These are phyloP conservation scores for Cymbomonas tetramitiformis DNA, from an alignment of 139 green algal species.

Conservation along the genomic window DNA sequence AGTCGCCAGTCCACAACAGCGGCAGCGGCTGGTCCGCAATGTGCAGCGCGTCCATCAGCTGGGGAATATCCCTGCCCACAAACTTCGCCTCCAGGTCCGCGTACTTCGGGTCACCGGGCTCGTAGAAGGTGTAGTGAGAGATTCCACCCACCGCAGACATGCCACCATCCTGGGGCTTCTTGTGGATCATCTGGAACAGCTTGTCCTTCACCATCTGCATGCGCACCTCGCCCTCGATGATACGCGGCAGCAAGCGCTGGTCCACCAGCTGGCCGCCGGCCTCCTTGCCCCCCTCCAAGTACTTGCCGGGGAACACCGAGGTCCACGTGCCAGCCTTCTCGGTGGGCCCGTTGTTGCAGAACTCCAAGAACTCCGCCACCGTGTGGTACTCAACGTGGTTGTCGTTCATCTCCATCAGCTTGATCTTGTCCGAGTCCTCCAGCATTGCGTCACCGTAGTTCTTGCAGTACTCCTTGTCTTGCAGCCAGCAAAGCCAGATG, in stretches of 20 bases:
- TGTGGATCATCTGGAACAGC: constrained; percentile 30
- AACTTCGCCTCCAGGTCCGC: not conserved
- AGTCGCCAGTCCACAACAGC: constrained; percentile 29
- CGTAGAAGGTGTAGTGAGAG: constrained; percentile 1
- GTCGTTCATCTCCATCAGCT: constrained; percentile 16
- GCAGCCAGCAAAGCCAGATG: constrained; percentile 24
- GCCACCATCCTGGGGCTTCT: constrained; percentile 28
- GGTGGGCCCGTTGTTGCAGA: constrained; percentile 17
- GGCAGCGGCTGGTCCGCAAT: constrained; percentile 4
- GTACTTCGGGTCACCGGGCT: not conserved
- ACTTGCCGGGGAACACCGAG: constrained; percentile 6
- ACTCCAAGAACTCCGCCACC: constrained; percentile 19
- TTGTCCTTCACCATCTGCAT: constrained; percentile 28
- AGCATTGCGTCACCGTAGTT: not conserved
- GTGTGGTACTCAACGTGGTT: constrained; percentile 18
- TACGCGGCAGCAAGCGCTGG: constrained; percentile 30
- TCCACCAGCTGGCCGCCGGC: too few species aligned
- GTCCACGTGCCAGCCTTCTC: not conserved
- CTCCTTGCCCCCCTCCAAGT: too few species aligned
- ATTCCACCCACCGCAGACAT: constrained; percentile 1
- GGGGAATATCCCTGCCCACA: not conserved
- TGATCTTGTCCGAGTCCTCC: not conserved
- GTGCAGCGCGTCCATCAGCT: not conserved
- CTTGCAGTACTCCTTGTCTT: not conserved
- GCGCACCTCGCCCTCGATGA: constrained; percentile 29